A percentile compares a stretch with the other conserved stretches of the same genome.
These are phyloP conservation scores for Fraxinus angustifolia DNA, from an alignment of 305 asterid genomes.

Conservation along the genomic window DNA sequence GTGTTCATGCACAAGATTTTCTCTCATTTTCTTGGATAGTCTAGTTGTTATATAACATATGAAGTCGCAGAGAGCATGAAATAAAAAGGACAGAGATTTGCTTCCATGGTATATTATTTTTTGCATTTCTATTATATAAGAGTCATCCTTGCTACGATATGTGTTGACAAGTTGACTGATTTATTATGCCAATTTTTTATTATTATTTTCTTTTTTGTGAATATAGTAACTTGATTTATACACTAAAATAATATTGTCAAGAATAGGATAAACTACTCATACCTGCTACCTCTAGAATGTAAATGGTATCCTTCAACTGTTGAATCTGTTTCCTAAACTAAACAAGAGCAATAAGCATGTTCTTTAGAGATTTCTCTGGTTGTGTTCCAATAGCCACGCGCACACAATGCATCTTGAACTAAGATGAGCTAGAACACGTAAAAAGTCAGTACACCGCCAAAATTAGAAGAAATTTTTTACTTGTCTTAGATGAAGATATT, in stretches of 20 bases:
- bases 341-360: constrained; percentile 27
- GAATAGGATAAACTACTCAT: constrained; percentile 10
- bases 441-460: constrained; percentile 23
- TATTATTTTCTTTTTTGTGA: not conserved
- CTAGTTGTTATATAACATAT: not conserved
- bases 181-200: not conserved
- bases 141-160: not conserved
- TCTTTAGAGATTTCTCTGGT: constrained; percentile 55
- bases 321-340: constrained; percentile 57
- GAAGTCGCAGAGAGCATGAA: not conserved
- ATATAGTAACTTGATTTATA: not conserved
- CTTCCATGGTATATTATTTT: not conserved
- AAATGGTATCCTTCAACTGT: constrained; percentile 57
- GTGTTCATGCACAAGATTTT: not conserved
- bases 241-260: not conserved
- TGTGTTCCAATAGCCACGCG: constrained; percentile 83
- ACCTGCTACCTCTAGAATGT: constrained; percentile 65
- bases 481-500: not conserved
- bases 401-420: constrained; percentile 60
- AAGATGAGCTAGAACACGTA: constrained; percentile 56
- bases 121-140: not conserved
- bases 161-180: not conserved
- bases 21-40: not conserved
- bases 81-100: not conserved
- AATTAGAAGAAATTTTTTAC: not conserved